These are phyloP conservation scores for Pseudopediastrum boryanum DNA, from an alignment of 139 green algal genomes.

Conservation along the genomic window DNA sequence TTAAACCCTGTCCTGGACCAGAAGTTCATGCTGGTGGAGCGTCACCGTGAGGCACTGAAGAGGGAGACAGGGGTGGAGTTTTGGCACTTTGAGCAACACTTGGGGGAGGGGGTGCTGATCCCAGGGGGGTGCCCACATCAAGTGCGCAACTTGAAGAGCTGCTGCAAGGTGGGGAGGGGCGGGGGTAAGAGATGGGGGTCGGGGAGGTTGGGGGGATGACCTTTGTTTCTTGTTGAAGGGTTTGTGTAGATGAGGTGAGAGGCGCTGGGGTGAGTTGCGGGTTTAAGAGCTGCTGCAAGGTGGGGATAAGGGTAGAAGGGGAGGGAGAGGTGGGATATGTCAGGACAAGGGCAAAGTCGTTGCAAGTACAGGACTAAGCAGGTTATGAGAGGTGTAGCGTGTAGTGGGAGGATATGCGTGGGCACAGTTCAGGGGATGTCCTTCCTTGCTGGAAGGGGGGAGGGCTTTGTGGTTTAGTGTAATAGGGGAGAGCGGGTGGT, in stretches of 20 bases:
- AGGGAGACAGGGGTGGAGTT: slow-evolving; percentile 65
- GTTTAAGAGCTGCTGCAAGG: slow-evolving; percentile 71
- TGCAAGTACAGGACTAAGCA: no score
- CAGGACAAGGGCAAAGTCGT: neutral
- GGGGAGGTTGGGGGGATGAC: no score
- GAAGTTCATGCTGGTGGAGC: slow-evolving; percentile 54
- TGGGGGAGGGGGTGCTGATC: slow-evolving; percentile 88
- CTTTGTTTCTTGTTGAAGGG: no score
- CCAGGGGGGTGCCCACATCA: slow-evolving; percentile 90
- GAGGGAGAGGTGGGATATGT: neutral
- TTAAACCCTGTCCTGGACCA: slow-evolving; percentile 35
- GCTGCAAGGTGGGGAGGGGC: slow-evolving; percentile 66
- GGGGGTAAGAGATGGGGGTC: neutral
- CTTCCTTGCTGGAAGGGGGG: neutral
- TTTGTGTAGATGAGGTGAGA: no score
- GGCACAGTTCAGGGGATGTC: neutral
- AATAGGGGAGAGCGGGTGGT: neutral
- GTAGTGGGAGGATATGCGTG: neutral
- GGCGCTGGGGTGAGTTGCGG: no score
- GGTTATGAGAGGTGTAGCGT: no score
- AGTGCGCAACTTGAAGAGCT: slow-evolving; percentile 71
- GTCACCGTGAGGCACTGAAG: slow-evolving; percentile 66
- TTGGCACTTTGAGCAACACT: slow-evolving; percentile 84
- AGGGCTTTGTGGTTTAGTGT: no score
- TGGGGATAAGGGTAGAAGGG: slow-evolving; percentile 34